Percentiles rank a stretch among this genome's conserved stretches.
phyloP scores from a whole-genome alignment of 306 rosid species.

The Chamaecrista fasciculata region DNA sequence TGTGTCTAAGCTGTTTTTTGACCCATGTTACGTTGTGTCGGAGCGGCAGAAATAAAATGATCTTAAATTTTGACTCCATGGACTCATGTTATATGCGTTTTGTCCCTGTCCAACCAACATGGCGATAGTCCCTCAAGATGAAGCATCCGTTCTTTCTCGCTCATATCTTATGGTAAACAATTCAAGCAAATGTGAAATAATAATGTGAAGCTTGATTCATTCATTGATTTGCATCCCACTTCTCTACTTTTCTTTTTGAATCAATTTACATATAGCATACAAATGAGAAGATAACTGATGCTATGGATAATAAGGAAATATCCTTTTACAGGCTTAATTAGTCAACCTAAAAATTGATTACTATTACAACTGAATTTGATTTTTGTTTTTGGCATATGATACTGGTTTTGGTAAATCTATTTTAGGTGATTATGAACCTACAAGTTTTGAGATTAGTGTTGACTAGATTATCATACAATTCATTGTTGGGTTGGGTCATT shows the following conservation, averaged over 20 bases:
- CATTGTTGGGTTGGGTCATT: no score
- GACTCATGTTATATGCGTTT: no score
- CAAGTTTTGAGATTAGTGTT: no score
- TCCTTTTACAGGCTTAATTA: neutral
- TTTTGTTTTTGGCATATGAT: neutral
- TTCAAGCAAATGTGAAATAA: neutral
- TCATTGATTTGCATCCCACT: neutral
- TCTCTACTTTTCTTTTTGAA: neutral
- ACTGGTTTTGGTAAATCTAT: neutral
- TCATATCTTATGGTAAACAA: neutral
- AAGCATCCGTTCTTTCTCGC: no score
- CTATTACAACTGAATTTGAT: neutral
- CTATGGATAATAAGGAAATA: neutral
- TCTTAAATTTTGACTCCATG: no score
- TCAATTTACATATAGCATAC: neutral
- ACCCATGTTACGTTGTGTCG: no score
- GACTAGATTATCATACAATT: no score
- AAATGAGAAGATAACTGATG: neutral
- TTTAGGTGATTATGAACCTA: no score
- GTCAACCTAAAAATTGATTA: neutral
- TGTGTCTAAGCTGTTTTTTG: no score
- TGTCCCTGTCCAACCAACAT: no score
- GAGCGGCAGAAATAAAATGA: no score
- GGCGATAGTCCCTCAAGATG: no score
- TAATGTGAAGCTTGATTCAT: neutral